Evolutionary conservation across 1,284 basidiomycete species (phyloP).

Genomic region (Lignosus rhinocerotis): DNA sequence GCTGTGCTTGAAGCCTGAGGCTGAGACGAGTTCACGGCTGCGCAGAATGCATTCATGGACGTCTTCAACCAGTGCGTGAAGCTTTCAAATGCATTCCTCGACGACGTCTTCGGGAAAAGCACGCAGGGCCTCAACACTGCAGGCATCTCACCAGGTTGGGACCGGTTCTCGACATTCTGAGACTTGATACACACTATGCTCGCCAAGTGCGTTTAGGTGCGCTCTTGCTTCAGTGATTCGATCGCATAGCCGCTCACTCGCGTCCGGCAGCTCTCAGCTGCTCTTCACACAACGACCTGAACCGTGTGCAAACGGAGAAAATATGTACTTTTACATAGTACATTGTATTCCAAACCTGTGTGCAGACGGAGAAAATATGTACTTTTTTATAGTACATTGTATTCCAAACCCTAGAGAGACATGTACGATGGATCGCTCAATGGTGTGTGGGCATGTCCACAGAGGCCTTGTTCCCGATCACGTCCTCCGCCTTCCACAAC

Average conservation of each 20-base stretch:
- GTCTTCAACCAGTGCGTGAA: slow-evolving; percentile 64
- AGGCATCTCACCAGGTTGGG: too few species aligned
- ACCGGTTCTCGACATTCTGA: too few species aligned
- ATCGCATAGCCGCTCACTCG: too few species aligned
- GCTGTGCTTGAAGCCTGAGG: neutral
- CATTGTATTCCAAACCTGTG: neutral
- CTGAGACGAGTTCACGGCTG: neutral
- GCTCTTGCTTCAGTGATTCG: neutral
- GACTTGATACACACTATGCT: too few species aligned
- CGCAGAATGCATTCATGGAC: slow-evolving; percentile 56
- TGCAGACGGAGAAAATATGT: neutral
- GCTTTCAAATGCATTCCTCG: slow-evolving; percentile 76
- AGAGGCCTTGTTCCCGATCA: slow-evolving; percentile 72
- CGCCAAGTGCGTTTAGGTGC: neutral
- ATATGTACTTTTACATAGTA: too few species aligned
- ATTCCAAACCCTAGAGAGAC: neutral
- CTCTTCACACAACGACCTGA: too few species aligned
- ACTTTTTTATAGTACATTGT: slow-evolving; percentile 17
- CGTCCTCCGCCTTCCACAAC: slow-evolving; percentile 83
- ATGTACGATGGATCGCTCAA: slow-evolving; percentile 32
- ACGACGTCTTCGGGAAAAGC: slow-evolving; percentile 47
- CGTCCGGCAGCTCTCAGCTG: too few species aligned
- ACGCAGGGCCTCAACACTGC: slow-evolving; percentile 9
- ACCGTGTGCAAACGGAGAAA: too few species aligned
- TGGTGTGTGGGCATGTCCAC: slow-evolving; percentile 84